Evolutionary conservation across 1,284 basidiomycete genomes (phyloP).

Genomic region (Leccinum fuscescens): DNA sequence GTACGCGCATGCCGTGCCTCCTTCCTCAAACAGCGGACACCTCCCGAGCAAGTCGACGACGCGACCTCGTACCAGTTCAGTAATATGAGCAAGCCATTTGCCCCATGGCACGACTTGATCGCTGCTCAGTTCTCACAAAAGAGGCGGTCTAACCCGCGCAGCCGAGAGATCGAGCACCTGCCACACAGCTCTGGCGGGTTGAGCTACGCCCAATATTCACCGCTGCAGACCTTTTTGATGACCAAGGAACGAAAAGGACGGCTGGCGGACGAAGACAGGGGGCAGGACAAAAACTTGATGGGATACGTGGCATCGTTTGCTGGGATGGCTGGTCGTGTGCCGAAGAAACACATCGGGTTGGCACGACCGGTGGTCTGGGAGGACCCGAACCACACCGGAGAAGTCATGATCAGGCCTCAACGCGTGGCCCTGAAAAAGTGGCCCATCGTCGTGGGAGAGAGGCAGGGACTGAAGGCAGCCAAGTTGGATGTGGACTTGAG

Average conservation of each 20-base stretch:
- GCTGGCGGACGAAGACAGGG: constrained; percentile 39
- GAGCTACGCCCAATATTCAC: constrained; percentile 51
- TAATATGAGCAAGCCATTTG: constrained; percentile 28
- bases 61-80: constrained; percentile 35
- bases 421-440: constrained; percentile 22
- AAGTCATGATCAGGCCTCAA: constrained; percentile 30
- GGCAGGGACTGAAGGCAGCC: constrained; percentile 39
- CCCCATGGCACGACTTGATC: constrained; percentile 35
- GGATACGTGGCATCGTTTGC: constrained; percentile 35
- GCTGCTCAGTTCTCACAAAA: constrained; percentile 35
- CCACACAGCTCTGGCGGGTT: constrained; percentile 66
- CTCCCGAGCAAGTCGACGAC: constrained; percentile 20
- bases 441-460: constrained; percentile 40
- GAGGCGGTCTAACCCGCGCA: constrained; percentile 31
- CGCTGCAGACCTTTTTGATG: constrained; percentile 52
- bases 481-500: constrained; percentile 30
- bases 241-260: constrained; percentile 58
- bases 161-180: constrained; percentile 53
- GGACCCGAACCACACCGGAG: constrained; percentile 27
- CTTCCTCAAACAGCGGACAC: constrained; percentile 46
- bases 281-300: constrained; percentile 9
- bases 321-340: constrained; percentile 29
- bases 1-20: constrained; percentile 49
- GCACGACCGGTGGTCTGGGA: constrained; percentile 31
- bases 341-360: constrained; percentile 21